phyloP scores from a whole-genome alignment of 179 eudicot species.

The Heliamphora pulchella region DNA sequence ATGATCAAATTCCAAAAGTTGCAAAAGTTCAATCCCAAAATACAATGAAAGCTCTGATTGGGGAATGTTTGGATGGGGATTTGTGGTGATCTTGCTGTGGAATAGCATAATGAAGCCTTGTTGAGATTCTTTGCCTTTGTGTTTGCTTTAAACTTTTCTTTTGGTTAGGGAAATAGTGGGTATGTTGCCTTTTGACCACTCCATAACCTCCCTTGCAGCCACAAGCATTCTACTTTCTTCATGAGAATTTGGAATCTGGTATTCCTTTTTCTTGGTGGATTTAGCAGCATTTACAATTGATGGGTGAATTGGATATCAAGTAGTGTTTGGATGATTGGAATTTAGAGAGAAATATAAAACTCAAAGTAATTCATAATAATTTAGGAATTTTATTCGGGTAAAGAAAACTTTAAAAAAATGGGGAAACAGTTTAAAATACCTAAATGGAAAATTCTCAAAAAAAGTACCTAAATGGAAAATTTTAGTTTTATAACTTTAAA shows the following conservation, averaged over 20 bases:
- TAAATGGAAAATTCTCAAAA: too few relatives aligned
- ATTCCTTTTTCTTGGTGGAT: slow-evolving; percentile 7
- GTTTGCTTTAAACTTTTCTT: slow-evolving; percentile 16
- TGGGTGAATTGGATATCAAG: too few relatives aligned
- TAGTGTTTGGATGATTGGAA: too few relatives aligned
- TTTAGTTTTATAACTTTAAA: too few relatives aligned
- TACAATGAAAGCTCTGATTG: neutral
- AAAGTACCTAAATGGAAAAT: too few relatives aligned
- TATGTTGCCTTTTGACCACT: slow-evolving; percentile 20
- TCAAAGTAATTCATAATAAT: too few relatives aligned
- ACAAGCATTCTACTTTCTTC: neutral
- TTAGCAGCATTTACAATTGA: neutral
- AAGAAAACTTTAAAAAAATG: too few relatives aligned
- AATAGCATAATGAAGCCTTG: slow-evolving; percentile 10
- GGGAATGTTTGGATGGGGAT: neutral
- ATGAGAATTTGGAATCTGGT: slow-evolving; percentile 12
- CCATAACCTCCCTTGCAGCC: neutral
- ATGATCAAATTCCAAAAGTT: neutral
- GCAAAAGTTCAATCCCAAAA: neutral
- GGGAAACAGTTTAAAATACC: too few relatives aligned
- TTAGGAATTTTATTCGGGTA: too few relatives aligned
- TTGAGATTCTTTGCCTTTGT: slow-evolving; percentile 21
- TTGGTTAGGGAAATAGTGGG: slow-evolving; percentile 7
- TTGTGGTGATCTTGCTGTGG: neutral
- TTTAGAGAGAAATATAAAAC: too few relatives aligned